phyloP scores from a whole-genome alignment of 2,329 filamentous ascomycete species.

The Colletotrichum limetticola region DNA sequence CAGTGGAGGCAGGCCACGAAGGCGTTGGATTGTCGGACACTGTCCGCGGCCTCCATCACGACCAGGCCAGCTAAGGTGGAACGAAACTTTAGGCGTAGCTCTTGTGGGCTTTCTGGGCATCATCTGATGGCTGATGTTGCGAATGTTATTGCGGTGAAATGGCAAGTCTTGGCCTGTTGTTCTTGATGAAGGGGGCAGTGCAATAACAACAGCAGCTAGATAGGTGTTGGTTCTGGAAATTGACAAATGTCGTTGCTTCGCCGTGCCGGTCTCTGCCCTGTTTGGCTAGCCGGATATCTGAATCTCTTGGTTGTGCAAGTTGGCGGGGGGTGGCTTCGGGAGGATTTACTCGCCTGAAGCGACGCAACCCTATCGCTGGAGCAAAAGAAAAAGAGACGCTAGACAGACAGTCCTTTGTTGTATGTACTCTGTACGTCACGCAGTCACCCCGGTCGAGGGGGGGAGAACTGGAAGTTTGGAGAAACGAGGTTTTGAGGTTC shows the following conservation, averaged over 20 bases:
- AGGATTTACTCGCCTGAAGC: slow-evolving; percentile 5
- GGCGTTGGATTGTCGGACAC: background rate
- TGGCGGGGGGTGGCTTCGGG: background rate
- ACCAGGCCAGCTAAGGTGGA: background rate
- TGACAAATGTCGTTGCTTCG: background rate
- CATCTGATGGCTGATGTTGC: background rate
- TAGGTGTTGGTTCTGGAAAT: background rate
- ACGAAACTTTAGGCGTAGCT: background rate
- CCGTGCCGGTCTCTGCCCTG: background rate
- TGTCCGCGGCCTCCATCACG: background rate
- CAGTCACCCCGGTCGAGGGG: background rate
- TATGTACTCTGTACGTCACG: background rate
- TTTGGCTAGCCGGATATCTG: background rate
- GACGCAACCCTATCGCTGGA: background rate
- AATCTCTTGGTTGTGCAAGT: background rate
- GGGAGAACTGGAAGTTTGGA: background rate
- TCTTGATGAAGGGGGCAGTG: background rate
- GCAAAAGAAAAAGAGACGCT: background rate
- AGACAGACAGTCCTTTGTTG: background rate
- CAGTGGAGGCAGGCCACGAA: background rate
- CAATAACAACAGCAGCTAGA: background rate
- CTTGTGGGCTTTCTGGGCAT: background rate
- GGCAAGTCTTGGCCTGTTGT: background rate
- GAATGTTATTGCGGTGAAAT: background rate
- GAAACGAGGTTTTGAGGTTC: background rate